Percentiles rank a stretch among this genome's conserved stretches.
phyloP scores from a whole-genome alignment of 2,329 filamentous ascomycete genomes.

The Fusarium luffae region DNA sequence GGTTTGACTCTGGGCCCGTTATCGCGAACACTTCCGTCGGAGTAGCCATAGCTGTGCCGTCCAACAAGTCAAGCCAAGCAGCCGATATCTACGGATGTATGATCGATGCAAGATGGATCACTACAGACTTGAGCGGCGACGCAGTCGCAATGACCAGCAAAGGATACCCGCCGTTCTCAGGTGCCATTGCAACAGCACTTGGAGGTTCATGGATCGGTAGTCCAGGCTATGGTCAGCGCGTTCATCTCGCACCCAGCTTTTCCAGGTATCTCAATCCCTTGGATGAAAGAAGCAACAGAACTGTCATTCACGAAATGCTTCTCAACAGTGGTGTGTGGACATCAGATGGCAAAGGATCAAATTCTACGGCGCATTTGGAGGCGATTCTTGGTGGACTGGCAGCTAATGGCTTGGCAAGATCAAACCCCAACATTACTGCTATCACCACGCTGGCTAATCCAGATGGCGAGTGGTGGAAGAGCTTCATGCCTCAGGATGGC shows the following conservation, averaged over 20 bases:
- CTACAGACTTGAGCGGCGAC: constrained; percentile 27
- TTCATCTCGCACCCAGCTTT: constrained; percentile 29
- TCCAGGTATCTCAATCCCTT: constrained; percentile 29
- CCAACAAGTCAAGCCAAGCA: neutral
- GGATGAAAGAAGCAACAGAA: constrained; percentile 11
- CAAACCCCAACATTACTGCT: constrained; percentile 10
- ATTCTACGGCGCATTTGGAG: constrained; percentile 24
- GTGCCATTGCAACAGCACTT: constrained; percentile 20
- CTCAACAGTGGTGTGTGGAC: constrained; percentile 34
- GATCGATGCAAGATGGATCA: constrained; percentile 35
- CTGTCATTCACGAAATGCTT: constrained; percentile 33
- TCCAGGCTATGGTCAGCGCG: constrained; percentile 25
- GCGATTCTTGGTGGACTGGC: constrained; percentile 24
- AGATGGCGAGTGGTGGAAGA: constrained; percentile 35
- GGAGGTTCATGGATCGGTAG: constrained; percentile 33
- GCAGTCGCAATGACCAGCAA: constrained; percentile 30
- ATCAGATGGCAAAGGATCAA: constrained; percentile 10
- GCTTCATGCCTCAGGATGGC: constrained; percentile 30
- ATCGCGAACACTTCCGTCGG: constrained; percentile 30
- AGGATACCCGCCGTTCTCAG: constrained; percentile 31
- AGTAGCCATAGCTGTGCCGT: constrained; percentile 13
- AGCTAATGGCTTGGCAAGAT: constrained; percentile 28
- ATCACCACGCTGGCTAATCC: constrained; percentile 18
- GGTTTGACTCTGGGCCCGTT: constrained; percentile 30
- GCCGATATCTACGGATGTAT: constrained; percentile 37